Percentiles rank a stretch among this genome's conserved stretches.
Conservation (phyloP, 768 basidiomycete genomes). For the Leccinum aurantiacum region DNA sequence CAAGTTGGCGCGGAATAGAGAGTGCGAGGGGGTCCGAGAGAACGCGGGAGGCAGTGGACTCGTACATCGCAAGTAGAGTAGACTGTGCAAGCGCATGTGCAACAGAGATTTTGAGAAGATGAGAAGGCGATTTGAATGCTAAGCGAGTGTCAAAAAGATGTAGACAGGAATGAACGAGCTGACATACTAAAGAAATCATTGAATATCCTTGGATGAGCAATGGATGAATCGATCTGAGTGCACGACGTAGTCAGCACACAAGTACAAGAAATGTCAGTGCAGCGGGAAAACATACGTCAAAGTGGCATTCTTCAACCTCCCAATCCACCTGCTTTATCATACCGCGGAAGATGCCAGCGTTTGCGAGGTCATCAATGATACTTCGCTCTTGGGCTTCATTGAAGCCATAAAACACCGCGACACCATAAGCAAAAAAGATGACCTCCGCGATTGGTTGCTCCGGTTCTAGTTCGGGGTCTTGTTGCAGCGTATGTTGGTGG, state of each 20-base stretch:
- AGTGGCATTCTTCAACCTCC: slow-evolving; percentile 95
- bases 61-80: slow-evolving; percentile 86
- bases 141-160: not conserved
- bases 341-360: slow-evolving; percentile 66
- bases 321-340: slow-evolving; percentile 66
- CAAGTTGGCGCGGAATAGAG: slow-evolving; percentile 83
- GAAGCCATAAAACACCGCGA: slow-evolving; percentile 90
- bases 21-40: slow-evolving; percentile 75
- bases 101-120: slow-evolving; percentile 89
- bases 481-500: not conserved
- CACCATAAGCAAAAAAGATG: slow-evolving; percentile 85
- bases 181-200: slow-evolving; percentile 93
- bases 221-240: slow-evolving; percentile 74
- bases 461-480: slow-evolving; percentile 11
- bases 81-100: slow-evolving; percentile 94
- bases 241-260: not conserved
- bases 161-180: not conserved
- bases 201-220: slow-evolving; percentile 87
- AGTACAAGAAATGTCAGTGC: too few species aligned
- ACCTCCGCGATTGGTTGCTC: slow-evolving; percentile 63
- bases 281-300: slow-evolving; percentile 48
- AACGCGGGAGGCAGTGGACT: slow-evolving; percentile 72
- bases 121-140: slow-evolving; percentile 92
- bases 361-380: slow-evolving; percentile 80
- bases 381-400: slow-evolving; percentile 74